Evolutionary conservation across 305 asterid species (phyloP).

Genomic region (Fraxinus angustifolia): DNA sequence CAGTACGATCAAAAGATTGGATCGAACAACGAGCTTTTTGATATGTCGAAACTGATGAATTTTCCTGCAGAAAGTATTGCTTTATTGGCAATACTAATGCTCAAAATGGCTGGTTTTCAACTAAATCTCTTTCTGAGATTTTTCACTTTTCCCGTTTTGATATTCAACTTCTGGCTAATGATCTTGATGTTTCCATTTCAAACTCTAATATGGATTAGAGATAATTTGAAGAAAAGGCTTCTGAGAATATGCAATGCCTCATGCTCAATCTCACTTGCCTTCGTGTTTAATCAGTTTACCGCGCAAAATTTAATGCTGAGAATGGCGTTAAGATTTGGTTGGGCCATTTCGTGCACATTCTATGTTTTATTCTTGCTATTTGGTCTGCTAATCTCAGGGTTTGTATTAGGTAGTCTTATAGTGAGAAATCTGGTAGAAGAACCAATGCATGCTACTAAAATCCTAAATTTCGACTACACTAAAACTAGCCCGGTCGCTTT

Average conservation of each 20-base stretch:
- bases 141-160: slow-evolving; percentile 38
- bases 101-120: slow-evolving; percentile 42
- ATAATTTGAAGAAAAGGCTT: slow-evolving; percentile 30
- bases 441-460: slow-evolving; percentile 39
- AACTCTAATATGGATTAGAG: slow-evolving; percentile 26
- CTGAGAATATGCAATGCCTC: slow-evolving; percentile 22
- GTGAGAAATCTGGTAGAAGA: slow-evolving; percentile 39
- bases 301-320: slow-evolving; percentile 29
- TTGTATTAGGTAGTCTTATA: slow-evolving; percentile 35
- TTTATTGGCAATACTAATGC: slow-evolving; percentile 20
- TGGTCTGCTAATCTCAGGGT: slow-evolving; percentile 40
- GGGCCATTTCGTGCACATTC: slow-evolving; percentile 40
- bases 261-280: slow-evolving; percentile 24
- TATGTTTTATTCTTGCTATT: slow-evolving; percentile 42
- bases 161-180: slow-evolving; percentile 30
- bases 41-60: slow-evolving; percentile 6
- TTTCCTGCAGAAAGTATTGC: slow-evolving; percentile 20
- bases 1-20: neutral
- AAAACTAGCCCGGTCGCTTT: slow-evolving; percentile 50
- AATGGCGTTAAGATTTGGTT: slow-evolving; percentile 32
- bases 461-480: slow-evolving; percentile 62
- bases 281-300: slow-evolving; percentile 24
- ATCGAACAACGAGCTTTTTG: neutral
- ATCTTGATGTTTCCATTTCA: slow-evolving; percentile 41
- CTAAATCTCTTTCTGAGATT: slow-evolving; percentile 31